Evolutionary conservation across 1,139 yeast genomes (phyloP), one percentile per base, ranked within the genome.

Genomic region (Suhomyces guaymorum): DNA sequence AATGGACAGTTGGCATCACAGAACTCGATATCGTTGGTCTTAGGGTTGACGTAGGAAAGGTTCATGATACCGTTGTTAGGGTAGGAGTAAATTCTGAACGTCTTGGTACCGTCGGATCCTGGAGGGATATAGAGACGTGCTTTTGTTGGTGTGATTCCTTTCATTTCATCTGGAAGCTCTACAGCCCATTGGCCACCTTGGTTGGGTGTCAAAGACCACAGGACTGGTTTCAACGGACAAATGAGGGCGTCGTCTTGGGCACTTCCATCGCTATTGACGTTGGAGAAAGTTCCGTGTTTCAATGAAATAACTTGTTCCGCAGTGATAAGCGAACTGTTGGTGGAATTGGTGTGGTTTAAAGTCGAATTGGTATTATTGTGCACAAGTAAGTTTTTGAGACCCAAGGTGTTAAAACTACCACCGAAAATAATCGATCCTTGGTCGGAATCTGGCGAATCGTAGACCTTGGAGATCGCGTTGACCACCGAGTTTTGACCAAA

Each of bases 1-100:
- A 84, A 59, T 0, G 97, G 95, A 58, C 98, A 92, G 73, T 78
- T 83, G 1, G 96, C 95, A 57, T 89, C 96, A 67, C 98, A 92
- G 45, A 61, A 63, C 4, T 63, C 54, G 6, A 77, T 33, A 18
- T 66, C 64, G 37, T 82, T 79, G 1, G 88, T 73, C 2, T 57
- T 47, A 3, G 95, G 95, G 53, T 90, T 94, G 22, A 84, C 65
- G 52, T 88, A 92, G 0, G 96, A 81, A 47, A 92, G 61, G 55
- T 92, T 92, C 96, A 92, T 85, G 44, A 90, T 90, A 47, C 97
- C 90, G 48, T 82, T 76, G 28, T 88, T 75, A 1, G 97, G 97
- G 38, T 75, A 67, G 0, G 96, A 80, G 33, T 84, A 66, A 14
- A 92, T 67, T 51, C 97, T 73, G 58, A 89, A 90, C 6, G 73